phyloP scores from a whole-genome alignment of 495 filamentous ascomycete species.

The Amniculicola lignicola region DNA sequence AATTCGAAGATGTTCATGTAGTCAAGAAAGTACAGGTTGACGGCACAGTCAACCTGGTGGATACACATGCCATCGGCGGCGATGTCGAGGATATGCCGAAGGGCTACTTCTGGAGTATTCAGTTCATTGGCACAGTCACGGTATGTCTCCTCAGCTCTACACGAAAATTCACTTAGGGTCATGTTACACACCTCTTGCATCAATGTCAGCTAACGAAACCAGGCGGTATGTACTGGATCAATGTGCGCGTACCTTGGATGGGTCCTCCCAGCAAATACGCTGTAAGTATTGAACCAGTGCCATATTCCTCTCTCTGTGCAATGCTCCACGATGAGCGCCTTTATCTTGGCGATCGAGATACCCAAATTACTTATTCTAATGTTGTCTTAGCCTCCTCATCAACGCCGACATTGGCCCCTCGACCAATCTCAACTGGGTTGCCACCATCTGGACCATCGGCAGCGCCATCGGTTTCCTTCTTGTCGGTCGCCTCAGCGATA shows the following conservation, averaged over 20 bases:
- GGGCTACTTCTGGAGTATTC: slow-evolving; percentile 32
- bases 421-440: slow-evolving; percentile 33
- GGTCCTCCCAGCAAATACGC: slow-evolving; percentile 32
- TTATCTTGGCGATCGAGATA: no score
- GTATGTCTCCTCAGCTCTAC: slow-evolving; percentile 15
- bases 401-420: slow-evolving; percentile 36
- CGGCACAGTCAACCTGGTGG: slow-evolving; percentile 26
- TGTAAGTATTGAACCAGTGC: slow-evolving; percentile 20
- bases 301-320: not conserved
- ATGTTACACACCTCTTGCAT: not conserved
- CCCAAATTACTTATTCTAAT: slow-evolving; percentile 12
- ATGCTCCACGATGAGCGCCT: no score
- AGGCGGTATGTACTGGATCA: slow-evolving; percentile 21
- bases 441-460: slow-evolving; percentile 34
- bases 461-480: slow-evolving; percentile 35
- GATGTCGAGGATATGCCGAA: slow-evolving; percentile 30
- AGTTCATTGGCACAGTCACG: slow-evolving; percentile 36
- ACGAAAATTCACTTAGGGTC: no score
- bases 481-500: slow-evolving; percentile 38
- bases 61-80: slow-evolving; percentile 35
- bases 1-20: slow-evolving; percentile 22
- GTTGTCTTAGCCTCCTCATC: slow-evolving; percentile 18
- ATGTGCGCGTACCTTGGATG: slow-evolving; percentile 32
- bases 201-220: not conserved
- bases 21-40: slow-evolving; percentile 34